Percentiles rank a stretch among this genome's conserved stretches.
Evolutionary conservation across 257 asterid genomes (phyloP).

Genomic region (Jacaranda mimosifolia): DNA sequence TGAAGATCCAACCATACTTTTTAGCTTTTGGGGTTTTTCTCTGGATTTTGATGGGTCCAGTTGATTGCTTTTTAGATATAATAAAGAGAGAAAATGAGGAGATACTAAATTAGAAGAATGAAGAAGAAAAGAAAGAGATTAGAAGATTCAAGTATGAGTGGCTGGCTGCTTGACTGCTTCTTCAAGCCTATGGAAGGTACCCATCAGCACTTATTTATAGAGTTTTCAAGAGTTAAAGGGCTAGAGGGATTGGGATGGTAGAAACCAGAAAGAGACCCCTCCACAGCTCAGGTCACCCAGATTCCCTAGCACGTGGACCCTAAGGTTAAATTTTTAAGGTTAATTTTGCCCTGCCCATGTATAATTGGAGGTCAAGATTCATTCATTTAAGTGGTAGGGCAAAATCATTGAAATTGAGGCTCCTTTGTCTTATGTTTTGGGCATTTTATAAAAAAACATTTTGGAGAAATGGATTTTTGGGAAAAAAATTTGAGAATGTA

Average conservation of each 20-base stretch:
- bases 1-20: constrained; percentile 55
- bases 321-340: neutral
- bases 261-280: neutral
- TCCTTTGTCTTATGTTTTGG: no score
- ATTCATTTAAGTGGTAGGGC: neutral
- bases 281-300: neutral
- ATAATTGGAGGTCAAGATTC: neutral
- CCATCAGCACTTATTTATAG: constrained; percentile 51
- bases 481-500: no score
- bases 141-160: neutral
- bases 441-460: no score
- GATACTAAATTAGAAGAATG: neutral
- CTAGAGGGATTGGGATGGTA: neutral
- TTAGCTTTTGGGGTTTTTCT: neutral
- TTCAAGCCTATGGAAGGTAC: constrained; percentile 50
- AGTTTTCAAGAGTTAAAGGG: constrained; percentile 10
- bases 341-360: neutral
- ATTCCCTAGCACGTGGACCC: constrained; percentile 22
- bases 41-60: constrained; percentile 29
- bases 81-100: neutral
- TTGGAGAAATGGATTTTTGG: no score
- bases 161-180: constrained; percentile 31
- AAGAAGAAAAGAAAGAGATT: constrained; percentile 24
- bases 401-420: neutral
- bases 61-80: constrained; percentile 20